Evolutionary conservation across 1,284 basidiomycete species (phyloP).

Genomic region (Marasmius oreades): DNA sequence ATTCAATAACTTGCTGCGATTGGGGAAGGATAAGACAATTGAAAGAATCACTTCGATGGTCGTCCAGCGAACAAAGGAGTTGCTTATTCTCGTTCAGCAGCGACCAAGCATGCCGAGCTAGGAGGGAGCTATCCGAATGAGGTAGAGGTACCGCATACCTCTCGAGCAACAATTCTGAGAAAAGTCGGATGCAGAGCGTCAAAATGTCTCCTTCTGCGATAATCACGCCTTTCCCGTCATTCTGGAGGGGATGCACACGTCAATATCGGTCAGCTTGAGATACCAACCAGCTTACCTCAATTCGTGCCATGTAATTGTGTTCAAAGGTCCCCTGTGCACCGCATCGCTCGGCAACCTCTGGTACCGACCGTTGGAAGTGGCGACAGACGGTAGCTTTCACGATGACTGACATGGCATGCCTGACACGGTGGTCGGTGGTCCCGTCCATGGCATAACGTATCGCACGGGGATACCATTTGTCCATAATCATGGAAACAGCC

Average conservation of each 20-base stretch:
- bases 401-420: constrained; percentile 47
- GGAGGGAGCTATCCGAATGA: constrained; percentile 36
- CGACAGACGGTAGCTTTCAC: constrained; percentile 48
- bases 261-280: constrained; percentile 32
- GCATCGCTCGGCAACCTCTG: constrained; percentile 48
- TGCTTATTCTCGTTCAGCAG: constrained; percentile 40
- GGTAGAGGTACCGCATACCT: constrained; percentile 42
- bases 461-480: constrained; percentile 39
- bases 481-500: constrained; percentile 43
- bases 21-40: constrained; percentile 48
- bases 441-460: constrained; percentile 31
- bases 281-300: constrained; percentile 42
- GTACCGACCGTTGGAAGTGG: constrained; percentile 42
- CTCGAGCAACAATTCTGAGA: constrained; percentile 45
- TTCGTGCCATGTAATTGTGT: constrained; percentile 47
- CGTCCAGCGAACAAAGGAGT: constrained; percentile 32
- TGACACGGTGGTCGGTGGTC: constrained; percentile 34
- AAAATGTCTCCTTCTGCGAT: constrained; percentile 55
- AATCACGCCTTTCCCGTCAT: constrained; percentile 45
- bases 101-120: constrained; percentile 40
- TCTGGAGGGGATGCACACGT: constrained; percentile 27
- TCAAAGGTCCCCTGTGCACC: constrained; percentile 56
- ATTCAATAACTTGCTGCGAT: constrained; percentile 41
- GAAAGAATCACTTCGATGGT: constrained; percentile 44
- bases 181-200: constrained; percentile 49